phyloP scores from a whole-genome alignment of 192 early-diverging fungal genomes.

The Backusella australiensis region DNA sequence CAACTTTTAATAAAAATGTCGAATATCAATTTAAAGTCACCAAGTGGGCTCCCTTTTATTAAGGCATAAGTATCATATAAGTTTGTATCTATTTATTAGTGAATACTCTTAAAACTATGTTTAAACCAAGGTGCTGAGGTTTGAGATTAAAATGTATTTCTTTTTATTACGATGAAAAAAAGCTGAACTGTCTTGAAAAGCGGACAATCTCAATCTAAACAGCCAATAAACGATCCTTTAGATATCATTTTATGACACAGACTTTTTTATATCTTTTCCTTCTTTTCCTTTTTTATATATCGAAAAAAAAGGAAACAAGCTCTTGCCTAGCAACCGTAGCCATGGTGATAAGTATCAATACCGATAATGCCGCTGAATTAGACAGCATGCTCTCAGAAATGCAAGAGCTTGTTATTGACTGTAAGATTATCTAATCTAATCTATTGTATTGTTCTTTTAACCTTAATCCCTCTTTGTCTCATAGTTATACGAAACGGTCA shows the following conservation, averaged over 20 bases:
- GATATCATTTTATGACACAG: not conserved
- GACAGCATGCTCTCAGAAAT: constrained; percentile 19
- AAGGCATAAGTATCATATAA: not conserved
- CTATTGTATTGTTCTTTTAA: not conserved
- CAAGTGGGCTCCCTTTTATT: not conserved
- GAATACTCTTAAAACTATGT: not conserved
- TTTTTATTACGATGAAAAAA: not conserved
- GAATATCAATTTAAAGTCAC: not conserved
- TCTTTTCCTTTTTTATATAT: not conserved
- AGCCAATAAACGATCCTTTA: not conserved
- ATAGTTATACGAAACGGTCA: constrained; percentile 47
- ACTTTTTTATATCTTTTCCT: not conserved
- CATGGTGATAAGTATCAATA: constrained; percentile 10
- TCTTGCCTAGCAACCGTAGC: not conserved
- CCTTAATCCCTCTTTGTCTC: constrained; percentile 7
- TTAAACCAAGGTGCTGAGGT: not conserved
- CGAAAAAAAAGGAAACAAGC: not conserved
- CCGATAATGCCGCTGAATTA: constrained; percentile 13
- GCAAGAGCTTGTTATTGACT: constrained; percentile 15
- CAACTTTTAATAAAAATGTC: not conserved
- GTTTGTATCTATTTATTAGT: not conserved
- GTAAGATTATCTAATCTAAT: not conserved
- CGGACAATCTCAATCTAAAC: not conserved
- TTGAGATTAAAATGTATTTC: not conserved
- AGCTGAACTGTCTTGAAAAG: not conserved